Percentiles rank a stretch among this genome's conserved stretches.
Conservation (phyloP, 2,329 filamentous ascomycete genomes). For the Fusarium goolgardi region DNA sequence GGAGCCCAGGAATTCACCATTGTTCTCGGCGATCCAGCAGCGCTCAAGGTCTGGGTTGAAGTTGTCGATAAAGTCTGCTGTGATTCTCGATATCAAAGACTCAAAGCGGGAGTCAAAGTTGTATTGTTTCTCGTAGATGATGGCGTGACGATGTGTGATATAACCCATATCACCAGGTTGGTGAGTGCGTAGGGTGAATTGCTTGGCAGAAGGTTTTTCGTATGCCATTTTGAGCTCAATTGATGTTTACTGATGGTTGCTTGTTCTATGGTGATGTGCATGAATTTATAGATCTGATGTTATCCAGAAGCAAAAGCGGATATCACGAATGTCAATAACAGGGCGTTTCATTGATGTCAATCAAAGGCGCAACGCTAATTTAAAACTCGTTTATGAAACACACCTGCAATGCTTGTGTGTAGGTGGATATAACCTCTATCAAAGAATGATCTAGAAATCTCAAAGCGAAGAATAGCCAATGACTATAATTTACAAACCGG, state of each 20-base stretch:
- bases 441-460: neutral
- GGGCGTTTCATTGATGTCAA: neutral
- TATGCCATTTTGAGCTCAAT: neutral
- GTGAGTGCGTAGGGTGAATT: constrained; percentile 1
- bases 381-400: neutral
- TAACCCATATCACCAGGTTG: constrained; percentile 10
- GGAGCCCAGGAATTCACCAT: neutral
- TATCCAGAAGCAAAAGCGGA: neutral
- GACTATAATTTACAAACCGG: rapidly evolving
- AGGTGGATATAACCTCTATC: neutral
- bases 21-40: constrained; percentile 12
- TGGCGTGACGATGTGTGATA: constrained; percentile 4
- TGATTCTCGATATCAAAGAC: neutral
- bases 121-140: constrained; percentile 2
- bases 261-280: neutral
- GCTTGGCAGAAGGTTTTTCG: neutral
- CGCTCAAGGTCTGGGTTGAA: neutral
- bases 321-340: neutral
- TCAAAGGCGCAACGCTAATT: neutral
- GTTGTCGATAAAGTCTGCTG: constrained; percentile 7
- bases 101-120: constrained; percentile 5
- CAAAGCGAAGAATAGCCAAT: neutral
- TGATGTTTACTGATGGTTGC: neutral
- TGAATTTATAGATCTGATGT: neutral
- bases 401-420: neutral